Conservation (phyloP, 225 moss, liverwort and hornwort species). For the Thuidium tamariscinum region DNA sequence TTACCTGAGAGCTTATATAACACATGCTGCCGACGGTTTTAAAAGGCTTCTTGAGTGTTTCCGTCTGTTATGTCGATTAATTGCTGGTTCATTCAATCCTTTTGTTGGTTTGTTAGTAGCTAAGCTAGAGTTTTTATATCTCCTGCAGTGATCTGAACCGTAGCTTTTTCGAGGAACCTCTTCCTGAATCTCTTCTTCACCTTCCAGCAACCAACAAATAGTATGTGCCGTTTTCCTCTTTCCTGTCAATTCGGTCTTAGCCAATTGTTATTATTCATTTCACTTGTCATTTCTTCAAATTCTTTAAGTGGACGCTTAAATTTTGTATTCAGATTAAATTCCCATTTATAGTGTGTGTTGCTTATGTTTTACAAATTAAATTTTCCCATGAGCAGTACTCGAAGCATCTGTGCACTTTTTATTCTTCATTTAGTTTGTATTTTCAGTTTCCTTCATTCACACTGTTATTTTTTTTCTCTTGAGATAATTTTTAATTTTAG, state of each 20-base stretch:
- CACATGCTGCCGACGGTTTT: neutral
- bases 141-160: constrained; percentile 9
- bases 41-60: neutral
- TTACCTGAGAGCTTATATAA: neutral
- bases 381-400: neutral
- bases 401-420: neutral
- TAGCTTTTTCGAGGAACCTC: neutral
- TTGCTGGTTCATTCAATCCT: neutral
- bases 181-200: constrained; percentile 12
- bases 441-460: neutral
- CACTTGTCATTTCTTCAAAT: neutral
- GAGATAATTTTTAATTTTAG: neutral
- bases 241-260: neutral
- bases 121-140: neutral
- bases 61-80: neutral
- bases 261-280: neutral
- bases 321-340: neutral
- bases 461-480: neutral
- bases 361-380: neutral
- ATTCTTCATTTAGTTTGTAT: neutral
- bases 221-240: neutral
- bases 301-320: neutral
- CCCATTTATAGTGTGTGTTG: neutral
- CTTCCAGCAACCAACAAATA: neutral
- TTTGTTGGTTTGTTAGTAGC: neutral